These are phyloP conservation scores for Vitis cinerea DNA, from an alignment of 164 flowering plant genomes.

Conservation along the genomic window DNA sequence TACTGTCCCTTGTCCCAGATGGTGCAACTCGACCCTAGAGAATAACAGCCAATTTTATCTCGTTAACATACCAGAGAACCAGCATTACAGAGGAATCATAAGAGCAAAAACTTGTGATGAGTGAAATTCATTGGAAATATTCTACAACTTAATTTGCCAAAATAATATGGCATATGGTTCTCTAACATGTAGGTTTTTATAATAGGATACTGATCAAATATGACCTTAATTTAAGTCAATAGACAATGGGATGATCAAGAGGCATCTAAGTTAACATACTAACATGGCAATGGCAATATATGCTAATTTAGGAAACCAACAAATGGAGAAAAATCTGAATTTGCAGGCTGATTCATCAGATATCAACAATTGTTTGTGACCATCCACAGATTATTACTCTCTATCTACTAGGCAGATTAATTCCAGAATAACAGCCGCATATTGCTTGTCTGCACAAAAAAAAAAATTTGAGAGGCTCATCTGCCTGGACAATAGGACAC, in stretches of 20 bases:
- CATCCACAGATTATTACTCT: background rate
- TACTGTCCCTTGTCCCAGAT: constrained; percentile 90
- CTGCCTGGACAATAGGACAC: too few relatives aligned
- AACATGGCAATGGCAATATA: background rate
- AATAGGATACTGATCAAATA: background rate
- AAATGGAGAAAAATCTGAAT: background rate
- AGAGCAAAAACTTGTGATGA: background rate
- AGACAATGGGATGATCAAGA: background rate
- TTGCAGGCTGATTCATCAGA: background rate
- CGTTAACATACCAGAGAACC: too few relatives aligned
- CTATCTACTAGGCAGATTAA: background rate
- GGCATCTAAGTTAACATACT: background rate
- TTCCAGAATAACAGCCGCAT: background rate
- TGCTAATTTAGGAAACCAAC: background rate
- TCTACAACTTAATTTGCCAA: background rate
- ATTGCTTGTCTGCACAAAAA: background rate
- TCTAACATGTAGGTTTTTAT: background rate
- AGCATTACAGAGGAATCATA: background rate
- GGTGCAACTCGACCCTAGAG: constrained; percentile 77
- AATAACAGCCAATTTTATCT: constrained; percentile 7
- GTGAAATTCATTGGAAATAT: background rate
- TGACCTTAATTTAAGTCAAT: background rate
- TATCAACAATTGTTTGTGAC: background rate
- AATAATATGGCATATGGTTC: background rate
- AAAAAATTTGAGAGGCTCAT: too few relatives aligned